These are phyloP conservation scores for Trypanosoma brucei DNA, from an alignment of 208 protist species.

Conservation along the genomic window DNA sequence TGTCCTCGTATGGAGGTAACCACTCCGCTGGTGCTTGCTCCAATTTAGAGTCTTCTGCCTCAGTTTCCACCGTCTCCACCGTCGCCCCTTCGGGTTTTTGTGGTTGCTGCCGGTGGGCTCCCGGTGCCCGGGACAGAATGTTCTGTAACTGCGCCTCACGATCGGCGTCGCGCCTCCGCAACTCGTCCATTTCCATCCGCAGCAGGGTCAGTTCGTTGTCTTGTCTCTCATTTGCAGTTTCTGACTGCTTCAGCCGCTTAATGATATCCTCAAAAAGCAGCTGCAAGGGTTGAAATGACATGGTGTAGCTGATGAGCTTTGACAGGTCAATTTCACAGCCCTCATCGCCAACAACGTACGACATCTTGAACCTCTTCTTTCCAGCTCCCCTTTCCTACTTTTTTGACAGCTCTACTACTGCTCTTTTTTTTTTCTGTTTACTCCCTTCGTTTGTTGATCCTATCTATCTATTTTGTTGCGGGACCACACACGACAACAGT, in stretches of 20 bases:
- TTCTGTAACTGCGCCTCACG: slow-evolving; percentile 8
- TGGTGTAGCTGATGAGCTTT: slow-evolving; percentile 68
- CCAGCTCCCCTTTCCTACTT: slow-evolving; percentile 4
- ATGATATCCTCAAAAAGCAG: slow-evolving; percentile 63
- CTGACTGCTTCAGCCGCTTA: slow-evolving; percentile 40
- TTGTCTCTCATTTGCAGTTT: slow-evolving; percentile 46
- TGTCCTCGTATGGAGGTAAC: background rate
- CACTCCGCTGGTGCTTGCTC: background rate
- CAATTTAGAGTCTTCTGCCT: background rate
- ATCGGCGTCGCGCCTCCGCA: slow-evolving; percentile 28
- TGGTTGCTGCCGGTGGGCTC: background rate
- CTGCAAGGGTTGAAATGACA: slow-evolving; percentile 73
- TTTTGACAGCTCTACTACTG: slow-evolving; percentile 1
- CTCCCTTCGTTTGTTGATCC: background rate
- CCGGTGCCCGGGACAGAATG: background rate
- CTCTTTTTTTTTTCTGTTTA: slow-evolving; percentile 5
- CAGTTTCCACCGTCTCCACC: background rate
- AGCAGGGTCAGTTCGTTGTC: slow-evolving; percentile 37
- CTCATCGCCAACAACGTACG: slow-evolving; percentile 10
- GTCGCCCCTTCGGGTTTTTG: background rate
- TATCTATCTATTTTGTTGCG: no score
- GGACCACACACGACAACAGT: no score
- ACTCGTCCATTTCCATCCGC: slow-evolving; percentile 22
- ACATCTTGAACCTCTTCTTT: slow-evolving; percentile 6
- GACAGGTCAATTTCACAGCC: slow-evolving; percentile 62